Base-by-base conservation (phyloP, 1,284 basidiomycete genomes). In the Hortiboletus rubellus region DNA sequence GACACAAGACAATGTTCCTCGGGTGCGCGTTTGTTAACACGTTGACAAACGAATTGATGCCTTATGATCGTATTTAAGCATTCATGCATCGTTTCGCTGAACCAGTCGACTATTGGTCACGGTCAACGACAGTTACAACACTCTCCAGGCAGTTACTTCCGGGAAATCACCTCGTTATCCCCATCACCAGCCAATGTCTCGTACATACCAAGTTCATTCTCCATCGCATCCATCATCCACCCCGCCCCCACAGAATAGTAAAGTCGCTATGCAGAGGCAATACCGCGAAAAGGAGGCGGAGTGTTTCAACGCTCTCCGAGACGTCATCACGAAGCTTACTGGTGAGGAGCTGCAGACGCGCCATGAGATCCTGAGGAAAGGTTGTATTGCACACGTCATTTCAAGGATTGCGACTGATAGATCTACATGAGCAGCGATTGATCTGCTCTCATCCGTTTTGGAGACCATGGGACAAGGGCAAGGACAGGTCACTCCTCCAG, bases 141-240 rank as follows among this genome's bases (percentile, higher is more conserved):
- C 74, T 11, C 79, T 82, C 65, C 70, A 73, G 50, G 62, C 64
- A 2, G 77, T 76, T 31, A 60, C 74, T 18, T 63, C 63, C 1
- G 48, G 60, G 11, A 75, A 78, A 9, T 18, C 36, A 1, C 57
- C 71, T n/a, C 67, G 78, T 7, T 81, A 80, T 54, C 86, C 89
- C 1, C 72, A 77, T n/a, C 77, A 22, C 22, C 82, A 2, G 72
- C 74, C 18, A 27, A 27, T 27, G 27, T 7, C 5, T 27, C 27
- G 27, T 27, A 7, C 27, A 27, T 27, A 27, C 22, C 22, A 22
- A 22, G 22, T 22, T 27, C 27, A 5, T 27, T 27, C 5, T 27
- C 27, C 27, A 27, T 7, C 27, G 27, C 5, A 27, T 27, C 27
- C 27, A 27, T 27, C 27, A 27, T 27, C 27, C 5, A 6, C 27